Conservation (phyloP, 2,329 filamentous ascomycete species). For the Metarhizium anisopliae region DNA sequence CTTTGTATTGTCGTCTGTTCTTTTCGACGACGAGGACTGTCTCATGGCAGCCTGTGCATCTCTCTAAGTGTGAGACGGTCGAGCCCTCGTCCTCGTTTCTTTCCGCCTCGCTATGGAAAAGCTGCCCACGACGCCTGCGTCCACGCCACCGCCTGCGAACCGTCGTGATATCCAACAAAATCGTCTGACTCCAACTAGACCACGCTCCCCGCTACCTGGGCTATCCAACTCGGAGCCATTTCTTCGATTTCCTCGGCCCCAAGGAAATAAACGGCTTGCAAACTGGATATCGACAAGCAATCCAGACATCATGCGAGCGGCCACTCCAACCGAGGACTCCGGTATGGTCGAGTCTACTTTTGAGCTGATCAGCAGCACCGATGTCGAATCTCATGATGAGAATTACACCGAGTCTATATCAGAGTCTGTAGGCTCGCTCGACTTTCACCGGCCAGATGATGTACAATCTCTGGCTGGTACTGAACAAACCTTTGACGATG, state of each 20-base stretch:
- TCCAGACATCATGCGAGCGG: slow-evolving; percentile 45
- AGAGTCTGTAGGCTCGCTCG: slow-evolving; percentile 42
- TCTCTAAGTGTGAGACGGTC: slow-evolving; percentile 15
- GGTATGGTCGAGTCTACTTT: slow-evolving; percentile 48
- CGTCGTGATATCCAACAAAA: slow-evolving; percentile 19
- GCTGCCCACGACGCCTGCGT: slow-evolving; percentile 23
- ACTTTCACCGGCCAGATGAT: slow-evolving; percentile 40
- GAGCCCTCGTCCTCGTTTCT: slow-evolving; percentile 12
- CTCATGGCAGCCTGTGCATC: slow-evolving; percentile 11
- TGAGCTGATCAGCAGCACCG: slow-evolving; percentile 45
- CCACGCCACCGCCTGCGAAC: slow-evolving; percentile 18
- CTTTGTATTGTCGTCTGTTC: not conserved
- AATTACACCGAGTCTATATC: slow-evolving; percentile 36
- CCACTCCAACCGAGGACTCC: slow-evolving; percentile 36
- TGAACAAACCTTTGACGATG: slow-evolving; percentile 37
- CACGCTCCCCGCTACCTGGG: slow-evolving; percentile 8
- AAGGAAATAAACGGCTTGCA: slow-evolving; percentile 45
- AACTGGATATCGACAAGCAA: slow-evolving; percentile 52
- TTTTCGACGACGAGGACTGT: not conserved
- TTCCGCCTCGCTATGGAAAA: slow-evolving; percentile 43
- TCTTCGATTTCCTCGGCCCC: slow-evolving; percentile 47
- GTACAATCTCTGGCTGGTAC: slow-evolving; percentile 42
- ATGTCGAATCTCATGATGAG: slow-evolving; percentile 44
- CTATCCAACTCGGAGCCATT: slow-evolving; percentile 36
- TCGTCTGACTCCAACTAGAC: slow-evolving; percentile 13